These are phyloP conservation scores for Globisporangium orthogonon DNA, from an alignment of 352 stramenopile genomes.

Conservation along the genomic window DNA sequence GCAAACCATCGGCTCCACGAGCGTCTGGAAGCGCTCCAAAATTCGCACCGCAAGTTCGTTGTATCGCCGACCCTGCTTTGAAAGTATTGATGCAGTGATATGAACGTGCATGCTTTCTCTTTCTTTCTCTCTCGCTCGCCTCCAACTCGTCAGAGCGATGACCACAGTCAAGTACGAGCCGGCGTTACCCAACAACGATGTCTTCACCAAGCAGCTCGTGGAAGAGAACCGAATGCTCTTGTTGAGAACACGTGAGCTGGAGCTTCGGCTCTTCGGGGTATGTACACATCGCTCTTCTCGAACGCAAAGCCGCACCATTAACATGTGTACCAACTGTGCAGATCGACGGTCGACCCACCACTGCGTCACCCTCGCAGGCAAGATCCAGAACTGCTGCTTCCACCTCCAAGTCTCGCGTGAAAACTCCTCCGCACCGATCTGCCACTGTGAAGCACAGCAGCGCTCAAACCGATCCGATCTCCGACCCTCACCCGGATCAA, in stretches of 20 bases:
- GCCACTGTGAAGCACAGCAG: constrained; percentile 1
- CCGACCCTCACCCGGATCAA: background rate
- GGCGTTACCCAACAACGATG: constrained; percentile 51
- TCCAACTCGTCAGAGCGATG: constrained; percentile 16
- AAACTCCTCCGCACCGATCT: background rate
- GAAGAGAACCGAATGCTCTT: constrained; percentile 49
- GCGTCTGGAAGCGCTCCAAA: constrained; percentile 25
- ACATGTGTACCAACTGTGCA: background rate
- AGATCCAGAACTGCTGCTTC: background rate
- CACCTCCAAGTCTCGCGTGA: background rate
- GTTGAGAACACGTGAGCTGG: constrained; percentile 23
- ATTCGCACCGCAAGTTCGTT: constrained; percentile 27
- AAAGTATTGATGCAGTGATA: background rate
- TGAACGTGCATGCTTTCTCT: background rate
- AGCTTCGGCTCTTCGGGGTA: constrained; percentile 39
- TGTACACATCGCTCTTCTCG: background rate
- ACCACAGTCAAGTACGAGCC: constrained; percentile 53
- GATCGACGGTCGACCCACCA: constrained; percentile 3
- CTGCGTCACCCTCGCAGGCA: background rate
- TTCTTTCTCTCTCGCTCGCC: background rate
- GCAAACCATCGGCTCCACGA: constrained; percentile 31
- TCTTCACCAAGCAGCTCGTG: constrained; percentile 58
- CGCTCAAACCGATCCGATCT: constrained; percentile 1
- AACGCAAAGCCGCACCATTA: background rate
- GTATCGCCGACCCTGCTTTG: background rate